phyloP scores from a whole-genome alignment of 495 filamentous ascomycete species.

The Aspergillus sparsus region DNA sequence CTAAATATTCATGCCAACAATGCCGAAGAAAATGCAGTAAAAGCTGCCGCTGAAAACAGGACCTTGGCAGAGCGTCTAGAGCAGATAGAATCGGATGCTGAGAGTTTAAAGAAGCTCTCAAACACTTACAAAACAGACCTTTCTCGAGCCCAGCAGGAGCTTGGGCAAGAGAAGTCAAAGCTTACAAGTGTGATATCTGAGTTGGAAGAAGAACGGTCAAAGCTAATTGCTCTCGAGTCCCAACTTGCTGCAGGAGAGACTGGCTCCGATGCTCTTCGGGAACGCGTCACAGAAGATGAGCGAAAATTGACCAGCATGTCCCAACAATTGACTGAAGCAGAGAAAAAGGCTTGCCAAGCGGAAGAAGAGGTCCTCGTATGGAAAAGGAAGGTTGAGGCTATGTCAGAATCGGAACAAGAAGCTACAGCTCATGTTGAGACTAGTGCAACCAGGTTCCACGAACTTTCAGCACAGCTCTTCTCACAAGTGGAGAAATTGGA shows the following conservation, averaged over 20 bases:
- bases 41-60: slow-evolving; percentile 43
- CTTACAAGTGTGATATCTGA: slow-evolving; percentile 60
- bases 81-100: slow-evolving; percentile 43
- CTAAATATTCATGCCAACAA: slow-evolving; percentile 48
- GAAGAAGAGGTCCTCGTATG: slow-evolving; percentile 66
- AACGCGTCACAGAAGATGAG: slow-evolving; percentile 70
- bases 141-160: slow-evolving; percentile 39
- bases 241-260: slow-evolving; percentile 77
- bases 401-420: slow-evolving; percentile 53
- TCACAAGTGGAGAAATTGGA: slow-evolving; percentile 73
- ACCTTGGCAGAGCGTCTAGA: slow-evolving; percentile 51
- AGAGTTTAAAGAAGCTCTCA: slow-evolving; percentile 48
- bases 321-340: slow-evolving; percentile 64
- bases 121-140: slow-evolving; percentile 43
- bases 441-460: slow-evolving; percentile 69
- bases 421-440: slow-evolving; percentile 54
- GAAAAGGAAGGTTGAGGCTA: slow-evolving; percentile 55
- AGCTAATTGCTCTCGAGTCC: slow-evolving; percentile 62
- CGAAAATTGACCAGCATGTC: slow-evolving; percentile 58
- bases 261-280: slow-evolving; percentile 72
- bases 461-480: slow-evolving; percentile 79
- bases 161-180: slow-evolving; percentile 59
- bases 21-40: slow-evolving; percentile 41
- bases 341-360: slow-evolving; percentile 63
- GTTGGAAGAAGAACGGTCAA: slow-evolving; percentile 63